Conservation (phyloP, 2,329 filamentous ascomycete genomes). For the Zopfia rhizophila region DNA sequence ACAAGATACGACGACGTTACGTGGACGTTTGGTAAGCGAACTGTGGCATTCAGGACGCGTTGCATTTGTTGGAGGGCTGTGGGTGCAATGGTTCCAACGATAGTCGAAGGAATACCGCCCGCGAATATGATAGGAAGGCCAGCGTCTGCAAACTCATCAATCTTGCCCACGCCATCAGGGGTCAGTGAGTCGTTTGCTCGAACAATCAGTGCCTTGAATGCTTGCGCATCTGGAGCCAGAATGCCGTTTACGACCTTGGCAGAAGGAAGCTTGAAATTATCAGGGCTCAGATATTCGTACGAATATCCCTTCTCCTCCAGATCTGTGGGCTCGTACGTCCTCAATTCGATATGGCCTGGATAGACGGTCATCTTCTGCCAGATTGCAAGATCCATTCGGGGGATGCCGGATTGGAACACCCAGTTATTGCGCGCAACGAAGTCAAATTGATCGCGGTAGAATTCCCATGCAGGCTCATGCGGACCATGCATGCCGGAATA, state of each 20-base stretch:
- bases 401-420: slow-evolving; percentile 52
- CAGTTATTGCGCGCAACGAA: slow-evolving; percentile 53
- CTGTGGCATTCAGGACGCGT: slow-evolving; percentile 7
- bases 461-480: slow-evolving; percentile 56
- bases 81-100: slow-evolving; percentile 12
- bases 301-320: slow-evolving; percentile 46
- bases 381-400: slow-evolving; percentile 51
- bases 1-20: slow-evolving; percentile 20
- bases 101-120: slow-evolving; percentile 17
- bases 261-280: slow-evolving; percentile 55
- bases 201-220: slow-evolving; percentile 58
- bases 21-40: slow-evolving; percentile 17
- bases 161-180: slow-evolving; percentile 40
- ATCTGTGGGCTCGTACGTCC: slow-evolving; percentile 23
- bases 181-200: slow-evolving; percentile 43
- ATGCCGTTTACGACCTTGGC: slow-evolving; percentile 50
- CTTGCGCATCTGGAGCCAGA: slow-evolving; percentile 53
- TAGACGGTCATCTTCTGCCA: slow-evolving; percentile 50
- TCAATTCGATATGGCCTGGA: slow-evolving; percentile 48
- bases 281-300: slow-evolving; percentile 59
- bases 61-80: slow-evolving; percentile 2
- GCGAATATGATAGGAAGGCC: slow-evolving; percentile 58
- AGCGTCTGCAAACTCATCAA: slow-evolving; percentile 49
- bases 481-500: slow-evolving; percentile 57
- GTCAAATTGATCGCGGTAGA: slow-evolving; percentile 49